Conservation (phyloP, 768 basidiomycete species). For the Kondoa malvinella region DNA sequence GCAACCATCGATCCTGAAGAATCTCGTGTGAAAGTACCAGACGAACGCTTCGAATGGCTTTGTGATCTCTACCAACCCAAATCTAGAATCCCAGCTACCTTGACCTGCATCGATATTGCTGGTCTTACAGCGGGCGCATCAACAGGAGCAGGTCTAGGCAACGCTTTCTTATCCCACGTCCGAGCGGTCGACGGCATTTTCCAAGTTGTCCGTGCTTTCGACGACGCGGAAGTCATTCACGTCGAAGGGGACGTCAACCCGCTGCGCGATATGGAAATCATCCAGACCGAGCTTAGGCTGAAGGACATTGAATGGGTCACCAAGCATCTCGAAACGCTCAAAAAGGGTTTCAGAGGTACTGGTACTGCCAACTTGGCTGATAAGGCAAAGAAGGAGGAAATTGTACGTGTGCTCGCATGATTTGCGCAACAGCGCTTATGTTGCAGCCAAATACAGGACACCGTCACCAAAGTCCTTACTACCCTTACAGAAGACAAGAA, state of each 20-base stretch:
- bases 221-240: slow-evolving; percentile 97
- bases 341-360: slow-evolving; percentile 51
- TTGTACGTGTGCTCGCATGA: slow-evolving; percentile 39
- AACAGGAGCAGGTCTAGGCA: slow-evolving; percentile 92
- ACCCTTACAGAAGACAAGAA: slow-evolving; percentile 59
- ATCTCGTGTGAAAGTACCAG: slow-evolving; percentile 89
- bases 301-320: slow-evolving; percentile 99
- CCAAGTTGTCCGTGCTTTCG: slow-evolving; percentile 93
- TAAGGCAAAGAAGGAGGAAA: slow-evolving; percentile 90
- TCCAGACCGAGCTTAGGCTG: slow-evolving; percentile 75
- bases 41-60: slow-evolving; percentile 86
- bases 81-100: slow-evolving; percentile 72
- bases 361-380: slow-evolving; percentile 68
- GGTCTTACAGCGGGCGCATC: slow-evolving; percentile 96
- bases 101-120: slow-evolving; percentile 97
- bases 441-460: slow-evolving; percentile 40
- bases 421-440: not conserved
- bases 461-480: slow-evolving; percentile 68
- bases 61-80: slow-evolving; percentile 75
- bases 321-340: slow-evolving; percentile 51
- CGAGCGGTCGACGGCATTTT: slow-evolving; percentile 98
- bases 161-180: slow-evolving; percentile 92
- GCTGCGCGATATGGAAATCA: slow-evolving; percentile 90
- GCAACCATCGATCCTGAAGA: slow-evolving; percentile 32
- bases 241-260: slow-evolving; percentile 98